Base-by-base conservation (phyloP, 2,329 filamentous ascomycete genomes). In the Penicillium sp. region DNA sequence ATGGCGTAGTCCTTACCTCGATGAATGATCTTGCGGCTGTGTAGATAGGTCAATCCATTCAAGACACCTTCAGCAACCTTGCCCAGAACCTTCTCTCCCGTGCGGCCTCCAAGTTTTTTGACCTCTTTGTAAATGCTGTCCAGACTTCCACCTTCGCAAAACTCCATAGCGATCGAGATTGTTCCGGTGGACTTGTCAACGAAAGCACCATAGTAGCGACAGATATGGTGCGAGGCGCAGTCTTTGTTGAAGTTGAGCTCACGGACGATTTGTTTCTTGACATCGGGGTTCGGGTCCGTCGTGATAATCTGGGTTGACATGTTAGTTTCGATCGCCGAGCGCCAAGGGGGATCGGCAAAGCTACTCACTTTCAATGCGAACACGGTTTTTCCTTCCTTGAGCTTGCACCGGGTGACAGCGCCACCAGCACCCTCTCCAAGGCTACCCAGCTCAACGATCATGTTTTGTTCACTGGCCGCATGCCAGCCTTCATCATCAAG, bases 81-180 rank as follows among this genome's bases (percentile, higher is more conserved):
- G 56, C 93, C 93, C 3, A 99, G 78, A 1, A 99, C 93, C 68
- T 97, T 99, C 69, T 99, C 93, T 58, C 93, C 93, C 0, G 92
- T 97, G 41, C 93, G 83, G 10, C 93, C 93, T 35, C 92, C 92
- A 2, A 97, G 81, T 61, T 93, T 89, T 76, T 95, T 95, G 30
- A 99, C 91, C 72, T 99, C 93, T 59, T 89, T 89, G 76, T 99
- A 99, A 57, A 99, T 93, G 67, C 89, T 93, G 74, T 99, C 91
- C 16, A 99, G 80, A 39, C 89, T 95, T 45, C 93, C 93, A 50
- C 93, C 93, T 72, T 97, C 93, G 68, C 93, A 99, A 64, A 95
- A 97, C 69, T 99, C 93, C 93, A 99, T 99, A 49, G 90, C 91
- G 65, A 99, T 99, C 40, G 89, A 95, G 59, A 99, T 97, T 40